Evolutionary conservation across 495 filamentous ascomycete species (phyloP), one percentile per base, ranked within the genome.

Genomic region (Pseudevernia furfuracea): DNA sequence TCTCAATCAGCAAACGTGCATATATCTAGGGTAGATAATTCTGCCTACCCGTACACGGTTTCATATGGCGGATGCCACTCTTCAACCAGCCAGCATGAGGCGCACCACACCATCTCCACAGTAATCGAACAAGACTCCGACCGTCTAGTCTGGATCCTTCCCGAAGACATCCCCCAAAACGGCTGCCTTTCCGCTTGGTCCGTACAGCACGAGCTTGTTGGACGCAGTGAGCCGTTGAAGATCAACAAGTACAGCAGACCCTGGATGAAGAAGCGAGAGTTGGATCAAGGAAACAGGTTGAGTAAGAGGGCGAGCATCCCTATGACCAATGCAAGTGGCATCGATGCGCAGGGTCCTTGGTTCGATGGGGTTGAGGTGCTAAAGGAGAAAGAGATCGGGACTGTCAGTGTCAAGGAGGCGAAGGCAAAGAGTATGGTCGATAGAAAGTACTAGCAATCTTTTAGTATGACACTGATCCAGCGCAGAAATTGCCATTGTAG

Each of bases 291-390:
- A 64, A 70, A 3, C 68, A 72, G 53, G 60, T 61, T 60, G 59
- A 64, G 72, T 65, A 28, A 70, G 69, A 19, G 59, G 21, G 65
- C 52, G 67, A 62, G 70, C 28, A 78, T 82, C n/a, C 64, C 68
- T 39, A 82, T 82, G 80, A 69, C 72, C 23, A 75, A 78, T 46
- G 71, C 76, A 12, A 81, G 63, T 48, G 79, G 80, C 19, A 79
- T 82, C 66, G 87, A 89, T 68, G 70, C 74, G n/a, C 75, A 74
- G 71, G 87, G 87, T 0, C 84, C 87, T 0, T 89, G 87, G 85
- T 88, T 89, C 49, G 84, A 88, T 67, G 86, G 87, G 8, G 84
- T 89, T 21, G 79, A 79, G 38, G 80, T 85, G 62, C 77, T 89
- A 66, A 75, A 84, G 62, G 73, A 76, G 32, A 84, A 82, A 67